Evolutionary conservation across 345 rosid genomes (phyloP), one percentile per base, ranked within the genome.

Genomic region (Cardamine resedifolia): DNA sequence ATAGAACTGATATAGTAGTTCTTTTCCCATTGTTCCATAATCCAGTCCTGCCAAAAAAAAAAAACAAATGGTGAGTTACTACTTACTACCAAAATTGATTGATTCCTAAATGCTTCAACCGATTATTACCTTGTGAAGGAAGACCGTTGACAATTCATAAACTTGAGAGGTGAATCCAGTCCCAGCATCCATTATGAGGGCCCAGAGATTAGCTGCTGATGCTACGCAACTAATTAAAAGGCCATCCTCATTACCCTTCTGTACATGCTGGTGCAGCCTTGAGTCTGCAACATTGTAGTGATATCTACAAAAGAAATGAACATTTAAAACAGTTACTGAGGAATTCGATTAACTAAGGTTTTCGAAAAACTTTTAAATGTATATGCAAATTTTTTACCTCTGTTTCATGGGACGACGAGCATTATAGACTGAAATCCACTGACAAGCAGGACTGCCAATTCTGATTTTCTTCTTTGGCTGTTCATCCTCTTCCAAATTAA

Each of bases 1-100:
- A 95, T 66, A 5, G 97, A 84, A 67, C 83, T 95, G 78, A 95
- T 95, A 81, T 95, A 95, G 74, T 84, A 95, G 81, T 85, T 88
- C 80, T 90, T 91, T 70, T 91, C 99, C 99, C 99, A 95, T 53
- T 95, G 93, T 53, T 87, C 98, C 99, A 95, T 91, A 78, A 95
- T 95, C 99, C 99, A 95, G 64, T 95, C 99, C 99, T 95, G 68
- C 21, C 5, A 71, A 53, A 9, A 3, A n/a, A n/a, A n/a, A 3
- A 27, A 27, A 11, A 9, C 9, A 39, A 21, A 12, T 21, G 39
- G 68, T 59, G 34, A 58, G 67, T 49, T 58, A 66, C 60, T 27
- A 20, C n/a, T n/a, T n/a, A n/a, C n/a, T n/a, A n/a, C n/a, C 28
- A 48, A 18, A 64, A 56, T 11, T 34, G 6, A 28, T 3, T 38